These are phyloP conservation scores for Aspergillus diversus DNA, from an alignment of 495 filamentous ascomycete genomes.

Conservation along the genomic window DNA sequence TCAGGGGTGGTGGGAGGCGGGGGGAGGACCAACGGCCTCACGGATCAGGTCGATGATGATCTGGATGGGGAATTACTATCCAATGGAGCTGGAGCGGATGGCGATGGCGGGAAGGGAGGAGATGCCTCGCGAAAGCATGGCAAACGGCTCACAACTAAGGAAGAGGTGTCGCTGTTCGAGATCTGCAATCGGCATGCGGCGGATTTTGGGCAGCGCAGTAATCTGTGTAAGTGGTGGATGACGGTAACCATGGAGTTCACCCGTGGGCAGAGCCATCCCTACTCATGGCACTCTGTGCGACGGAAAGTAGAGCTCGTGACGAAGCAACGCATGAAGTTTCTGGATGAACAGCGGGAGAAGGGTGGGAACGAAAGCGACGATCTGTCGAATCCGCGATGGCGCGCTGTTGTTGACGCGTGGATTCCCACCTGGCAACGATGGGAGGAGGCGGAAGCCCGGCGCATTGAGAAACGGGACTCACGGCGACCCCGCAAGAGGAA, in stretches of 20 bases:
- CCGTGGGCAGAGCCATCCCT: slow-evolving; percentile 42
- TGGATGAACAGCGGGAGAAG: slow-evolving; percentile 42
- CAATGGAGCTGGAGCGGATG: neutral
- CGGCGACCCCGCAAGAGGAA: slow-evolving; percentile 44
- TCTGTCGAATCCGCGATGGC: slow-evolving; percentile 45
- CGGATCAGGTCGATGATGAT: slow-evolving; percentile 12
- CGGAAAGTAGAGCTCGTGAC: slow-evolving; percentile 51
- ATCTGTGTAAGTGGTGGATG: slow-evolving; percentile 54
- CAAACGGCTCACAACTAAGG: slow-evolving; percentile 47
- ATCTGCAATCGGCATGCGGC: slow-evolving; percentile 46
- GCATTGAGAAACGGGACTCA: slow-evolving; percentile 48
- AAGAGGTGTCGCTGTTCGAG: slow-evolving; percentile 48
- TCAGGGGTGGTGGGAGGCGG: neutral
- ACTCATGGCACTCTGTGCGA: slow-evolving; percentile 53
- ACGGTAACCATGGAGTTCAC: slow-evolving; percentile 46
- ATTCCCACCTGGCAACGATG: slow-evolving; percentile 49
- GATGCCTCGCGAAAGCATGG: slow-evolving; percentile 40
- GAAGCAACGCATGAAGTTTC: slow-evolving; percentile 47
- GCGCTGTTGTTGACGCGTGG: slow-evolving; percentile 46
- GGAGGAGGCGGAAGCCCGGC: slow-evolving; percentile 42
- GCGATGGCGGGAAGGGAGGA: neutral
- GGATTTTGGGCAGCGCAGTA: slow-evolving; percentile 49
- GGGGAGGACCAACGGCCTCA: slow-evolving; percentile 6
- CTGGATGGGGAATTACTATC: slow-evolving; percentile 10
- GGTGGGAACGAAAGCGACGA: slow-evolving; percentile 32